Percentiles rank a stretch among this genome's conserved stretches.
phyloP scores from a whole-genome alignment of 116 monocot genomes.

The Papilionanthe hybrid region DNA sequence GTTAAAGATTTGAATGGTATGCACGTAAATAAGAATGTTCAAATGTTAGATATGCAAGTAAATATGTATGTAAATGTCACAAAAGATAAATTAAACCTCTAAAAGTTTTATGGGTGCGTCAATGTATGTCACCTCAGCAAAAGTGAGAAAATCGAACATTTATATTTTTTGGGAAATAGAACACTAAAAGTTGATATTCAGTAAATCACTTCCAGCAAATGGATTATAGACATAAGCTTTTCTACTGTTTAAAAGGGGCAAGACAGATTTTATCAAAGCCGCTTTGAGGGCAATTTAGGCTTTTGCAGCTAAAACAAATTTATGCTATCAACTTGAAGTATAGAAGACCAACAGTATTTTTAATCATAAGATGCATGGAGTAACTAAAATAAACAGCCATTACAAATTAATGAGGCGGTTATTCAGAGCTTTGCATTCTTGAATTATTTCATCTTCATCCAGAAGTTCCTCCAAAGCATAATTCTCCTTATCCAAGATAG shows the following conservation, averaged over 20 bases:
- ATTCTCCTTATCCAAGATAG: slow-evolving; percentile 91
- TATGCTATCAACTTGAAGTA: neutral
- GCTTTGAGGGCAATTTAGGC: neutral
- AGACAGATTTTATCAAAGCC: neutral
- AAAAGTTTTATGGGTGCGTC: neutral
- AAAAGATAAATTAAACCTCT: neutral
- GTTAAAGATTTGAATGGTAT: too few relatives aligned
- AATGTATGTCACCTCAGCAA: neutral
- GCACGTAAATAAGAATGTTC: too few relatives aligned
- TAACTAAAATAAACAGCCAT: neutral
- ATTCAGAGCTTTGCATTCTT: slow-evolving; percentile 96
- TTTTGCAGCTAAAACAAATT: neutral
- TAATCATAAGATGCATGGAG: neutral
- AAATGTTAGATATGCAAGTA: too few relatives aligned
- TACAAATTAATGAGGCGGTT: slow-evolving; percentile 93
- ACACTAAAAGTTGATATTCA: neutral
- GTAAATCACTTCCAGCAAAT: neutral
- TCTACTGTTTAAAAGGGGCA: neutral
- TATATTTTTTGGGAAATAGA: neutral
- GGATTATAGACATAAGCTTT: neutral
- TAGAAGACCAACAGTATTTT: neutral
- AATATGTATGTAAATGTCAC: too few relatives aligned
- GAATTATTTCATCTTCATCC: slow-evolving; percentile 95
- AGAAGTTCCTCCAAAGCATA: slow-evolving; percentile 82
- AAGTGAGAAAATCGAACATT: neutral